Percentiles rank a stretch among this genome's conserved stretches.
Conservation (phyloP, 2,329 filamentous ascomycete species). For the Dendrostoma leiphaemia region DNA sequence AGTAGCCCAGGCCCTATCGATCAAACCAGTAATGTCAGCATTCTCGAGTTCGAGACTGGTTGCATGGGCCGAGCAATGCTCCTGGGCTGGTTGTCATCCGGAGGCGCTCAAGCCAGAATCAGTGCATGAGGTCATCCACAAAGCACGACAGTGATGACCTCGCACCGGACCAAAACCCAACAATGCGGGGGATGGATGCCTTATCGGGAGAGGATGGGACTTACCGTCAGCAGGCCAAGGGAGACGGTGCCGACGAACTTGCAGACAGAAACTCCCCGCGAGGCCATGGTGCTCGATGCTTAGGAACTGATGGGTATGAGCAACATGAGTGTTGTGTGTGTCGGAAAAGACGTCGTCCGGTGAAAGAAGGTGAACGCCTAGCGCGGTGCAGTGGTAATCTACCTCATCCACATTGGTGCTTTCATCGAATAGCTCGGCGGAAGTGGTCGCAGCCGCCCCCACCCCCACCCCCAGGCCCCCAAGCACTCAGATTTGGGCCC, state of each 20-base stretch:
- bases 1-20: conserved; percentile 89
- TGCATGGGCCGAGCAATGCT: too few species aligned
- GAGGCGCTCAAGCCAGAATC: too few species aligned
- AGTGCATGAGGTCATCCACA: conserved; percentile 4
- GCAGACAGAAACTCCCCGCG: conserved; percentile 69
- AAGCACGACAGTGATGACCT: neutral
- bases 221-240: conserved; percentile 82
- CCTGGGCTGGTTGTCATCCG: too few species aligned
- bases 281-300: conserved; percentile 52
- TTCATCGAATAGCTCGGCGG: too few species aligned
- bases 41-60: too few species aligned
- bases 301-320: conserved; percentile 8
- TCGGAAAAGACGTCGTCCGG: neutral
- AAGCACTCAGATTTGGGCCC: neutral
- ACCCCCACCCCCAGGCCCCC: neutral
- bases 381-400: neutral
- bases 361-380: neutral
- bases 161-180: neutral
- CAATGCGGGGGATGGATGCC: conserved; percentile 1
- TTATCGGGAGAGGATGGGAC: conserved; percentile 30
- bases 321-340: conserved; percentile 6
- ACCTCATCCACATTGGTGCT: neutral
- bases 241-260: conserved; percentile 94
- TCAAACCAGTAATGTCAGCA: conserved; percentile 3
- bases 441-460: neutral